Percentiles rank a stretch among this genome's conserved stretches.
Conservation (phyloP, 352 stramenopile genomes). For the Phytopythium aichiense region DNA sequence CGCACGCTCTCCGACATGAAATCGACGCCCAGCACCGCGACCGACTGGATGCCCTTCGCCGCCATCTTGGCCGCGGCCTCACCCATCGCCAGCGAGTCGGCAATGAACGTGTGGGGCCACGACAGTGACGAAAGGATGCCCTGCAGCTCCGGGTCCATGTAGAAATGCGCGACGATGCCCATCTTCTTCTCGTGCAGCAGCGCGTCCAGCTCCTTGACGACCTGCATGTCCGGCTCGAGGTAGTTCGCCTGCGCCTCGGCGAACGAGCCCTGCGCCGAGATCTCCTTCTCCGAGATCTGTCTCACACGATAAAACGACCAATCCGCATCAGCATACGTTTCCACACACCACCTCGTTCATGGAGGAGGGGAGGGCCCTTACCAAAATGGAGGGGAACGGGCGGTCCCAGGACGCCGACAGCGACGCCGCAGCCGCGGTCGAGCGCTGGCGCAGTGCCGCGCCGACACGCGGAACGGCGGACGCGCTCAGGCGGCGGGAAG, state of each 20-base stretch:
- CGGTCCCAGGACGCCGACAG: constrained; percentile 68
- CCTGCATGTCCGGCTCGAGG: constrained; percentile 76
- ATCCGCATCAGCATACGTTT: neutral
- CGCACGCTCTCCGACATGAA: constrained; percentile 97
- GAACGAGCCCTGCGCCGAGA: constrained; percentile 84
- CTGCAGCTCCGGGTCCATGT: constrained; percentile 97
- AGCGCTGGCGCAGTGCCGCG: constrained; percentile 3
- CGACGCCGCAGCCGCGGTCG: constrained; percentile 35
- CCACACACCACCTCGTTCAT: neutral
- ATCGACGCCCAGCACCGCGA: constrained; percentile 95
- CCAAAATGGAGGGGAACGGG: constrained; percentile 75
- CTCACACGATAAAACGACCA: neutral
- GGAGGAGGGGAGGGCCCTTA: constrained; percentile 18
- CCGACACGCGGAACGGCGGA: constrained; percentile 4
- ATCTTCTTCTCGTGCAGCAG: constrained; percentile 91
- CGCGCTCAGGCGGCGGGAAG: constrained; percentile 23
- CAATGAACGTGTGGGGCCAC: constrained; percentile 92
- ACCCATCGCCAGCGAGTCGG: constrained; percentile 97
- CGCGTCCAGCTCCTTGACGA: constrained; percentile 85
- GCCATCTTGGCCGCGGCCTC: constrained; percentile 96
- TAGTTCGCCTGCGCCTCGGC: constrained; percentile 87
- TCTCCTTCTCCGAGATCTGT: constrained; percentile 69
- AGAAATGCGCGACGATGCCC: constrained; percentile 97
- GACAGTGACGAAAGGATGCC: constrained; percentile 77
- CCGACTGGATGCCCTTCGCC: constrained; percentile 77